These are phyloP conservation scores for Phlyctochytrium planicorne DNA, from an alignment of 192 early-diverging fungal species.

Conservation along the genomic window DNA sequence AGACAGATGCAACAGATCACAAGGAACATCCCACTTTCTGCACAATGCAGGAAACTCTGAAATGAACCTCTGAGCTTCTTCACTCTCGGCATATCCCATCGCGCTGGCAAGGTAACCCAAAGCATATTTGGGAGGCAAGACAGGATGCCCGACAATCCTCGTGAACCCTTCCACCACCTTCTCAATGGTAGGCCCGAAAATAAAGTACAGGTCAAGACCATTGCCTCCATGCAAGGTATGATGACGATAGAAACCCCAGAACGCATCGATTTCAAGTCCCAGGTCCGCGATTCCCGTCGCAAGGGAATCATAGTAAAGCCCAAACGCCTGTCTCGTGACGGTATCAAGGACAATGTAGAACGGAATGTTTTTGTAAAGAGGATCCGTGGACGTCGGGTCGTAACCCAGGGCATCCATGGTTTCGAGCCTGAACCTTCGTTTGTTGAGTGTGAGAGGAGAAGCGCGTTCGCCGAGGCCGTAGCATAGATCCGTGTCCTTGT, in stretches of 20 bases:
- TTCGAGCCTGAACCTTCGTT: conserved; percentile 48
- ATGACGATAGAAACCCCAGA: conserved; percentile 53
- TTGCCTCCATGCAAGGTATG: conserved; percentile 38
- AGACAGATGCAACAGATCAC: conserved; percentile 59
- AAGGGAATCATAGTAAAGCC: conserved; percentile 58
- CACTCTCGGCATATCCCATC: conserved; percentile 65
- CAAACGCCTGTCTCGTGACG: conserved; percentile 37
- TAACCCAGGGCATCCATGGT: conserved; percentile 60
- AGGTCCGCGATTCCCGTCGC: conserved; percentile 50
- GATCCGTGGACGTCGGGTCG: conserved; percentile 51
- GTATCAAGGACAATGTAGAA: conserved; percentile 48
- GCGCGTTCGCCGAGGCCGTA: conserved; percentile 58
- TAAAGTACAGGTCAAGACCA: conserved; percentile 45
- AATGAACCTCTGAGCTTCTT: conserved; percentile 53
- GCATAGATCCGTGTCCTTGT: conserved; percentile 28
- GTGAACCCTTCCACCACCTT: conserved; percentile 40
- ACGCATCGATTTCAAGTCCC: conserved; percentile 43
- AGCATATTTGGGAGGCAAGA: conserved; percentile 47
- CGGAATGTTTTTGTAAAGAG: conserved; percentile 60
- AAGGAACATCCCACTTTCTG: conserved; percentile 47
- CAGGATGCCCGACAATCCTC: conserved; percentile 42
- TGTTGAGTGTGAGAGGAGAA: conserved; percentile 41
- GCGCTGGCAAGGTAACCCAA: conserved; percentile 60
- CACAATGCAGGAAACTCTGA: conserved; percentile 42
- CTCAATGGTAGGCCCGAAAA: conserved; percentile 35